Base-by-base conservation (phyloP, 805 yeast genomes). In the Saccharomycodes ludwigii region DNA sequence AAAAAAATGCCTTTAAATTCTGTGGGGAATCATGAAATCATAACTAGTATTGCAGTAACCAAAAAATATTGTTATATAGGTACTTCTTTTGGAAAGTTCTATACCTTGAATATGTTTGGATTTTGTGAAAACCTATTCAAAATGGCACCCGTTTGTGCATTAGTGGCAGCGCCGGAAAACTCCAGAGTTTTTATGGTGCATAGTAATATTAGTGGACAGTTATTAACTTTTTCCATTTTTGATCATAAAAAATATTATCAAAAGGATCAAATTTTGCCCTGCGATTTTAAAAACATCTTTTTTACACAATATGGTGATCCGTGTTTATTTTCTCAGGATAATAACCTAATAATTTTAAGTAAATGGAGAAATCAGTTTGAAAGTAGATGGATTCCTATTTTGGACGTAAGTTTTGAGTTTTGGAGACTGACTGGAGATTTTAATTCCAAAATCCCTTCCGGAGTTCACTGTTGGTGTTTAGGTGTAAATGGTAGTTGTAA, bases 291-390 rank as follows among this genome's bases (percentile, higher is more conserved):
- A 40, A 77, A 86, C 3, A 51, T 82, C n/a, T 85, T 91, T 47
- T 91, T 88, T 61, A 78, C 83, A 26, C 76, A 76, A 27, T 76
- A 71, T 45, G 94, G 94, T 14, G 96, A 88, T 52, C 98, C 98
- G 1, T 80, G 91, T 40, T 52, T 86, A 5, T 79, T 76, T 34
- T 95, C 93, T n/a, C 61, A 65, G 20, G 85, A 77, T 40, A 84
- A 84, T 38, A 68, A 75, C 8, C 61, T 91, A 23, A 53, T 80
- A 20, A 71, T 83, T 0, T 59, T 91, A 14, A 64, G 76, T 16
- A 71, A 76, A 41, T 88, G 96, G 95, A 65, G 95, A 43, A 71
- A 68, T 15, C 62, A 78, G 1, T 53, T 66, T 21, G 91, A 85
- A 49, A 75, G 94, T 2, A 65, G 75, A 38, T 88, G 97, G 96